A percentile compares a stretch with the other conserved stretches of the same genome.
These are phyloP conservation scores for Solanum rostratum DNA, from an alignment of 257 asterid species.

Conservation along the genomic window DNA sequence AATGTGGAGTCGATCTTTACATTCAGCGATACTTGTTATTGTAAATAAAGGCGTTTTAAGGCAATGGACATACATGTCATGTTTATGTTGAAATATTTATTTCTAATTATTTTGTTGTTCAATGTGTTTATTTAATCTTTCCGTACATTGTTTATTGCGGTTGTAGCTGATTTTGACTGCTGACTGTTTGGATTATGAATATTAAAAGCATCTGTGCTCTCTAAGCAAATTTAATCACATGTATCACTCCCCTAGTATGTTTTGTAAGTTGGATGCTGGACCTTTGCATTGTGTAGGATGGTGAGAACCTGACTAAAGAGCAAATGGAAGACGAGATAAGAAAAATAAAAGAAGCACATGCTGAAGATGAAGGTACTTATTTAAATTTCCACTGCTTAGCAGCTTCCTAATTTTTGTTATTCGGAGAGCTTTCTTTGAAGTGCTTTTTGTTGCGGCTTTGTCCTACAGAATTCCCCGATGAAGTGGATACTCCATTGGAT, in stretches of 20 bases:
- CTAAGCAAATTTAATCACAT: background rate
- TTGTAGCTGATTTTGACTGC: background rate
- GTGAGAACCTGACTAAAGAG: constrained; percentile 67
- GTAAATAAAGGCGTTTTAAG: background rate
- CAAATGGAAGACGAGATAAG: constrained; percentile 82
- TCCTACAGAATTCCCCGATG: constrained; percentile 84
- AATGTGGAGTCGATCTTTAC: background rate
- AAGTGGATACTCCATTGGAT: constrained; percentile 91
- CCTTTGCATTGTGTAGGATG: constrained; percentile 43
- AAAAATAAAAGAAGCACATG: constrained; percentile 78
- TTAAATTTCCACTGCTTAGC: background rate
- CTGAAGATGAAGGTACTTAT: constrained; percentile 84
- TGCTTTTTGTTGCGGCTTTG: background rate
- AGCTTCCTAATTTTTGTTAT: background rate
- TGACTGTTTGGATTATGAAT: background rate
- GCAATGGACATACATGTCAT: background rate
- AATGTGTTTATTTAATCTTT: background rate
- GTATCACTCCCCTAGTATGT: background rate
- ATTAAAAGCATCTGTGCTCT: background rate
- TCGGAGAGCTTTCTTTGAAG: background rate
- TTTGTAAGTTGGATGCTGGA: background rate
- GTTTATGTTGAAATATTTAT: background rate
- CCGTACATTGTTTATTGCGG: background rate
- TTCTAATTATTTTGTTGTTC: background rate
- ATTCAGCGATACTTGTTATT: background rate